Conservation (phyloP, 2,329 filamentous ascomycete genomes). For the Talaromyces sp. region DNA sequence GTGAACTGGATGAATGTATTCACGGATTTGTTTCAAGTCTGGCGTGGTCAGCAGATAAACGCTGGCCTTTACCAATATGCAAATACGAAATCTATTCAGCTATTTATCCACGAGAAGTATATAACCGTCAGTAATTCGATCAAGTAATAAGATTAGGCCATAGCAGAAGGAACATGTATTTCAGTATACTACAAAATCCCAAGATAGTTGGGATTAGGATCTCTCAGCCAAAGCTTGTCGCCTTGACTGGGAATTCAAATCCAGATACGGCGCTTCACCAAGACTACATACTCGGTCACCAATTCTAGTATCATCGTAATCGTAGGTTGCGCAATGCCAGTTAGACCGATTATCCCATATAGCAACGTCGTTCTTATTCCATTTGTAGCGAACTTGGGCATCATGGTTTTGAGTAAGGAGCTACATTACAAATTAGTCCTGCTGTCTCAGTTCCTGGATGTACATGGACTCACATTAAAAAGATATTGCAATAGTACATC, state of each 20-base stretch:
- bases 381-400: conserved; percentile 2
- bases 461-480: neutral
- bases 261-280: conserved; percentile 34
- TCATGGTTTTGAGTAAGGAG: conserved; percentile 13
- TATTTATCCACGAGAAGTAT: neutral
- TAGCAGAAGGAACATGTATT: neutral
- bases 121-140: neutral
- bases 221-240: neutral
- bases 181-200: neutral
- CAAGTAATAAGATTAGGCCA: neutral
- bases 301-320: neutral
- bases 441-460: neutral
- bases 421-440: neutral
- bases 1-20: too few relatives aligned
- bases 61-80: neutral
- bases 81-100: neutral
- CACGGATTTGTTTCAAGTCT: too few relatives aligned
- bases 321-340: conserved; percentile 6
- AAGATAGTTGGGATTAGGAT: neutral
- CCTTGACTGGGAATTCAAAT: conserved; percentile 20
- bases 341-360: conserved; percentile 34
- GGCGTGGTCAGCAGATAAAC: too few relatives aligned
- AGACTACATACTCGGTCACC: conserved; percentile 22
- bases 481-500: conserved; percentile 12
- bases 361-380: conserved; percentile 20